Base-by-base conservation (phyloP, 306 rosid species). In the Quillaja saponaria region DNA sequence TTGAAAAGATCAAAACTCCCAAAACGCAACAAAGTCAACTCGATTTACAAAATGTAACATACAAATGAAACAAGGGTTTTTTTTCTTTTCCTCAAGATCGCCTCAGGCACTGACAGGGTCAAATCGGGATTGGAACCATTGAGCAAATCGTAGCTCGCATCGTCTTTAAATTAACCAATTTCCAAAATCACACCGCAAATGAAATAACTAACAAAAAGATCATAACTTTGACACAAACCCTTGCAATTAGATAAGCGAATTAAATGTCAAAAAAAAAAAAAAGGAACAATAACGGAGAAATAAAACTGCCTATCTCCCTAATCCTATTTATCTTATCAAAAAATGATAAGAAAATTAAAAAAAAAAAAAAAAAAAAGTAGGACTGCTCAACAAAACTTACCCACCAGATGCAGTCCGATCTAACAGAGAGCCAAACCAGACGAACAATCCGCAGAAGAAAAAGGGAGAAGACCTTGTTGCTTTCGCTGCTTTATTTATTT, bases 11-110 rank as follows among this genome's bases (percentile, higher is more conserved):
- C 50, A 47, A 48, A 13, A 28, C 16, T 40, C 2, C 62, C 54
- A 57, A 49, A 41, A 59, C 5, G 37, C 41, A 68, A 66, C n/a
- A 76, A 78, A 78, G 81, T 72, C 84, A 79, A 62, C 78, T 71
- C 69, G 28, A 53, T 76, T 69, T 69, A 64, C 47, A 73, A 5
- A 63, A 44, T 31, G 28, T n/a, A 64, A 73, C 48, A 25, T 62
- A 63, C 28, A 58, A 61, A 52, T 42, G 9, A 5, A 40, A n/a
- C 34, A 10, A 6, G n/a, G n/a, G n/a, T n/a, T n/a, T n/a, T n/a
- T n/a, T n/a, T n/a, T n/a, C n/a, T n/a, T n/a, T n/a, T n/a, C n/a
- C n/a, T n/a, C n/a, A n/a, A n/a, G n/a, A n/a, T n/a, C n/a, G n/a
- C n/a, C n/a, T n/a, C n/a, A n/a, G n/a, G n/a, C n/a, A n/a, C n/a